phyloP scores from a whole-genome alignment of 306 rosid genomes.

The Cicer arietinum region DNA sequence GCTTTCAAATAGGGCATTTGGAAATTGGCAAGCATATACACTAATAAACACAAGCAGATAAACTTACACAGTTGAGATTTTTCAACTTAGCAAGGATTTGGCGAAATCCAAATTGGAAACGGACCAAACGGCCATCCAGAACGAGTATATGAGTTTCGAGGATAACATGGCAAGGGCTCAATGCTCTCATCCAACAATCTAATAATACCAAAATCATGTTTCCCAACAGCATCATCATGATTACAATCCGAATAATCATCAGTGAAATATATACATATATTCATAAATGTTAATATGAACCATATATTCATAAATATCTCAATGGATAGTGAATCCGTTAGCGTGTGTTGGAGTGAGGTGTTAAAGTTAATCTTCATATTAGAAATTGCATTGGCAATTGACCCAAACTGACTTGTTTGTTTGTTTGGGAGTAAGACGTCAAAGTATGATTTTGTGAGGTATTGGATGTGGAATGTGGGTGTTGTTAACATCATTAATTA shows the following conservation, averaged over 20 bases:
- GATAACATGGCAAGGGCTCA: slow-evolving; percentile 58
- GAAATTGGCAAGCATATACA: not conserved
- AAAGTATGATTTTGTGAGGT: too few relatives aligned
- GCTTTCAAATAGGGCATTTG: not conserved
- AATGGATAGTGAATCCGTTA: too few relatives aligned
- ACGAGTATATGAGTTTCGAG: slow-evolving; percentile 43
- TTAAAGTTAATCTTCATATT: too few relatives aligned
- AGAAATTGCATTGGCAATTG: too few relatives aligned
- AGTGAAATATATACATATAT: slow-evolving; percentile 59
- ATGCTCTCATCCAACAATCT: slow-evolving; percentile 51
- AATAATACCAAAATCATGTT: slow-evolving; percentile 68
- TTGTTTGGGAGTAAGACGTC: too few relatives aligned
- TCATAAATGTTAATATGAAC: too few relatives aligned
- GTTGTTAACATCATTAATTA: too few relatives aligned
- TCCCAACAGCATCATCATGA: slow-evolving; percentile 55
- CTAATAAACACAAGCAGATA: slow-evolving; percentile 1
- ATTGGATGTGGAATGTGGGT: too few relatives aligned
- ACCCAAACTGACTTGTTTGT: too few relatives aligned
- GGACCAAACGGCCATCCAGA: slow-evolving; percentile 59
- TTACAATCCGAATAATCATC: slow-evolving; percentile 69
- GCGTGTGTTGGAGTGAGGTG: too few relatives aligned
- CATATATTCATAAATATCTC: too few relatives aligned
- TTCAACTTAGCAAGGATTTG: slow-evolving; percentile 57
- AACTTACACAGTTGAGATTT: slow-evolving; percentile 8
- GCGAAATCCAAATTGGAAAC: slow-evolving; percentile 73